These are phyloP conservation scores for Albugo candida DNA, from an alignment of 352 stramenopile genomes.

Conservation along the genomic window DNA sequence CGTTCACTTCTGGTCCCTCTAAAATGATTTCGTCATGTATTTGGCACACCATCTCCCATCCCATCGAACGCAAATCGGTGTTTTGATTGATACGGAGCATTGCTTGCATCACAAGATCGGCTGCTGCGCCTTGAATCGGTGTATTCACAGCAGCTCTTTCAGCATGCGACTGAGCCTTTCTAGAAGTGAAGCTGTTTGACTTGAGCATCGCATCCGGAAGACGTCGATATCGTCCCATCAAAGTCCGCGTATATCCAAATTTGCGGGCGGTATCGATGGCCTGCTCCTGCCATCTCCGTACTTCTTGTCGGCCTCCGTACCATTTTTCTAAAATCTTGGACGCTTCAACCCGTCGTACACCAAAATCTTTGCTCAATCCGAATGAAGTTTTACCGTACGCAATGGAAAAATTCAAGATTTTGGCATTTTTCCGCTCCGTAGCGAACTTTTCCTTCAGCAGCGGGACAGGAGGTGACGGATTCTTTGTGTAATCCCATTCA, in stretches of 20 bases:
- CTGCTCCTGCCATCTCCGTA: slow-evolving; percentile 85
- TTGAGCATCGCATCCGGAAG: slow-evolving; percentile 84
- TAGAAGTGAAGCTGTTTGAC: slow-evolving; percentile 28
- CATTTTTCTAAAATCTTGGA: slow-evolving; percentile 86
- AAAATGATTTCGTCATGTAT: slow-evolving; percentile 99
- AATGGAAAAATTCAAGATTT: slow-evolving; percentile 99
- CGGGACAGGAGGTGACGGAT: slow-evolving; percentile 73
- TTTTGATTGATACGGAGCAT: slow-evolving; percentile 96
- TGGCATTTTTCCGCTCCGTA: slow-evolving; percentile 94
- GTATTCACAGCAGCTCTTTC: slow-evolving; percentile 98
- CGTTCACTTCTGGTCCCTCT: slow-evolving; percentile 93
- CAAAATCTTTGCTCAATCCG: slow-evolving; percentile 85
- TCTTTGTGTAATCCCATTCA: slow-evolving; percentile 93
- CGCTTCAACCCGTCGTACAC: slow-evolving; percentile 59
- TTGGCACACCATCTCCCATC: slow-evolving; percentile 97
- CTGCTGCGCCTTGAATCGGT: slow-evolving; percentile 95
- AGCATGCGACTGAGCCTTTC: slow-evolving; percentile 69
- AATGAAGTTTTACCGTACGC: slow-evolving; percentile 98
- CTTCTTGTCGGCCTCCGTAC: slow-evolving; percentile 87
- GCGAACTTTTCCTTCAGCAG: slow-evolving; percentile 97
- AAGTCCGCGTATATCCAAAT: slow-evolving; percentile 83
- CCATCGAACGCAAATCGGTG: slow-evolving; percentile 79
- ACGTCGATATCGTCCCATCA: slow-evolving; percentile 95
- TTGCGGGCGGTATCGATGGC: slow-evolving; percentile 78
- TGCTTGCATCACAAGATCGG: slow-evolving; percentile 98